These are phyloP conservation scores for Leccinum variicolor DNA, from an alignment of 768 basidiomycete genomes.

Conservation along the genomic window DNA sequence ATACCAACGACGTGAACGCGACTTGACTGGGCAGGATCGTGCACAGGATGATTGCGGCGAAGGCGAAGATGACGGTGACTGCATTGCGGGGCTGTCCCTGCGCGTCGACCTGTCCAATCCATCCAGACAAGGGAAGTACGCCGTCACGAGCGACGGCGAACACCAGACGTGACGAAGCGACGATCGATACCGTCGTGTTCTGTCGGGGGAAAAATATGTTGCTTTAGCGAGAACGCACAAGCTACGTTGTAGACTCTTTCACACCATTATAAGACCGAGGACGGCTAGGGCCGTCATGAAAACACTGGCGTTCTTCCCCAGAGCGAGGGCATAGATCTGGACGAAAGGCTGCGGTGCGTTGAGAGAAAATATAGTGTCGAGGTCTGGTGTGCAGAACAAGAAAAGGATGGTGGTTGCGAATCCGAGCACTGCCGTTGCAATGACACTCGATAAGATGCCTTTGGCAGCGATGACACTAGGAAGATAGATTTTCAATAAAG, in stretches of 20 bases:
- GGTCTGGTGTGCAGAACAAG: slow-evolving; percentile 80
- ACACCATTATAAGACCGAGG: slow-evolving; percentile 79
- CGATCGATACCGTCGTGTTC: slow-evolving; percentile 86
- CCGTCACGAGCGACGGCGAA: slow-evolving; percentile 96
- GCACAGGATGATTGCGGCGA: slow-evolving; percentile 73
- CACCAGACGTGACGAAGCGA: slow-evolving; percentile 84
- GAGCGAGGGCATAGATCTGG: slow-evolving; percentile 77
- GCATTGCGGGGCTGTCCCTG: slow-evolving; percentile 80
- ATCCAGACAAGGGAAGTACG: slow-evolving; percentile 76
- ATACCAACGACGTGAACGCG: slow-evolving; percentile 88
- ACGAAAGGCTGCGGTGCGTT: slow-evolving; percentile 91
- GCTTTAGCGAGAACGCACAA: background rate
- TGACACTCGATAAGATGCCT: slow-evolving; percentile 75
- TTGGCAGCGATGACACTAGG: slow-evolving; percentile 70
- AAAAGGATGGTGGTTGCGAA: slow-evolving; percentile 78
- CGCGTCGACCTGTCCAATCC: slow-evolving; percentile 75
- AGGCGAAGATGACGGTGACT: slow-evolving; percentile 82
- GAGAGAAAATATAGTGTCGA: slow-evolving; percentile 70
- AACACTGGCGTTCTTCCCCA: slow-evolving; percentile 74
- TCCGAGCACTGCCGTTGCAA: slow-evolving; percentile 77
- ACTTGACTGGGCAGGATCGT: slow-evolving; percentile 88
- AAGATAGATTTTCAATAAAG: background rate
- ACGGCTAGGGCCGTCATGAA: slow-evolving; percentile 88
- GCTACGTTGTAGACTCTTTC: slow-evolving; percentile 20
- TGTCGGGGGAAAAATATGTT: slow-evolving; percentile 20